These are phyloP conservation scores for Lachnellula cervina DNA, from an alignment of 2,329 filamentous ascomycete genomes.

Conservation along the genomic window DNA sequence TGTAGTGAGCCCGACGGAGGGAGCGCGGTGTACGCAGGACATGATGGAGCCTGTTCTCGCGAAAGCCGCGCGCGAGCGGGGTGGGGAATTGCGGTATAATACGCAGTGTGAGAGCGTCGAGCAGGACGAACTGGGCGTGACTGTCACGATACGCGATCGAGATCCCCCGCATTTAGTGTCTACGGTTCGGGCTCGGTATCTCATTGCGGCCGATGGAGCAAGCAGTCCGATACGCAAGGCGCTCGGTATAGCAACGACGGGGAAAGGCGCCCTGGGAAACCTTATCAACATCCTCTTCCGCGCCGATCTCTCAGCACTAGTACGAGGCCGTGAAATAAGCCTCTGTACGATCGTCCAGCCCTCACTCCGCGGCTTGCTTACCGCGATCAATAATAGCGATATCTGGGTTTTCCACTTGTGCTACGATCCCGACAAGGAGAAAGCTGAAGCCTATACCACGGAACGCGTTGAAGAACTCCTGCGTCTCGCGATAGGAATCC, in stretches of 20 bases:
- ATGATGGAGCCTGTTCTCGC: constrained; percentile 37
- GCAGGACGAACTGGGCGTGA: constrained; percentile 27
- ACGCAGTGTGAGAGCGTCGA: constrained; percentile 23
- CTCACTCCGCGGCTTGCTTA: constrained; percentile 17
- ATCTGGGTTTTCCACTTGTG: constrained; percentile 28
- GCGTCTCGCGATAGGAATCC: constrained; percentile 28
- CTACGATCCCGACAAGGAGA: constrained; percentile 21
- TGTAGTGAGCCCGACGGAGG: constrained; percentile 17
- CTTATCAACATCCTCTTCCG: constrained; percentile 35
- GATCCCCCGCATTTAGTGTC: not conserved
- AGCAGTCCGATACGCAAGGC: constrained; percentile 26
- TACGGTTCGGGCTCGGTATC: constrained; percentile 32
- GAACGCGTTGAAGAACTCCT: constrained; percentile 24
- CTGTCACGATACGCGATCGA: constrained; percentile 21
- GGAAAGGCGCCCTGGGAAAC: constrained; percentile 30
- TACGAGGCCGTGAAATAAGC: constrained; percentile 30
- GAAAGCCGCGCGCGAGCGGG: constrained; percentile 29
- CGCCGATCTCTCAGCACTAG: constrained; percentile 27
- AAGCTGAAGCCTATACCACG: constrained; percentile 15
- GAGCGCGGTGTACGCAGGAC: constrained; percentile 36
- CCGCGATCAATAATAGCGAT: constrained; percentile 26
- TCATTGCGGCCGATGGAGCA: constrained; percentile 37
- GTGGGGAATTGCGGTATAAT: constrained; percentile 34
- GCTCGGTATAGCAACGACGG: constrained; percentile 28
- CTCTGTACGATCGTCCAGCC: constrained; percentile 30